Base-by-base conservation (phyloP, 2,329 filamentous ascomycete genomes). In the Ascochyta lentis region DNA sequence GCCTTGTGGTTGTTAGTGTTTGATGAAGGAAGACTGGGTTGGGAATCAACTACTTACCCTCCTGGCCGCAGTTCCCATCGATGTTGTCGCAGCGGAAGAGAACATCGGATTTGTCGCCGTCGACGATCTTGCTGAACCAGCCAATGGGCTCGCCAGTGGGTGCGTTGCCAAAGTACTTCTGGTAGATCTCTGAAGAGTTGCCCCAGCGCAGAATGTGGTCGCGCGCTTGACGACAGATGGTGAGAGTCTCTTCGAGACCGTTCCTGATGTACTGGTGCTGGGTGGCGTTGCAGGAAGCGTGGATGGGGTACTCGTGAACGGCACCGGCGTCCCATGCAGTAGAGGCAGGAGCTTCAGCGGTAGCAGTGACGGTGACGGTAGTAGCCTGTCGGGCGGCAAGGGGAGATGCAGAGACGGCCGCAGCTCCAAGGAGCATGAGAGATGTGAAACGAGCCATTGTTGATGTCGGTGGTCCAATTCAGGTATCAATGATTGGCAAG, bases 21-120 rank as follows among this genome's bases (percentile, higher is more conserved):
- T 26, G 12, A 3, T 19, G 12, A 2, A 44, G 2, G 7, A 4
- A 1, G 2, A 6, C 15, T 15, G 19, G 27, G 19, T 29, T 26
- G 22, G 19, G 19, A 19, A 19, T 19, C 16, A 5, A 9, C 10
- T 1, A 48, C 60, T 48, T 64, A 75, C 73, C 69, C 22, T 65
- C 56, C 33, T 72, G 66, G 4, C 42, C 59, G 54, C 88, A 90
- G 76, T 90, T 90, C 19, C 80, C 76, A 63, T 90, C 88, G 0
- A 84, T 81, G 61, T 90, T 84, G 57, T 91, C 88, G 63, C 88
- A 90, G 19, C 87, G 84, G 78, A 90, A 89, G 16, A 86, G 68
- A 41, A 87, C 78, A 24, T 77, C 80, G 0, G 76, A 76, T 66
- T 84, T 84, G 72, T 89, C 82, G 1, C 81, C 85, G 39, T 80